Evolutionary conservation across 1,284 basidiomycete genomes (phyloP), one percentile per base, ranked within the genome.

Genomic region (Amylostereum areolatum): DNA sequence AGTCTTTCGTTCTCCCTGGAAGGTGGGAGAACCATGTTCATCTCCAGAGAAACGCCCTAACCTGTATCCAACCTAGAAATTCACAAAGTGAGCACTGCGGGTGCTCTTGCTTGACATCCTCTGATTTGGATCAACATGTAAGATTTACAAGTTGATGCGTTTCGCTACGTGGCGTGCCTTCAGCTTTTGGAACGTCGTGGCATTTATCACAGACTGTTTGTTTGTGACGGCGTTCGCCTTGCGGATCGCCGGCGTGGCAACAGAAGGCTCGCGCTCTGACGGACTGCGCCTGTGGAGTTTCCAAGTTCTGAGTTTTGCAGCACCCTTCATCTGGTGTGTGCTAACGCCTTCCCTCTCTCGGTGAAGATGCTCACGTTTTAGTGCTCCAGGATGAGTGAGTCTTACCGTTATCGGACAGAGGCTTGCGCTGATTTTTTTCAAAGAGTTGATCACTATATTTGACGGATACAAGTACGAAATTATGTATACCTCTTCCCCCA

Each of bases 281-380:
- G 63, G 52, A 40, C 66, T 72, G 46, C 81, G 83, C 46, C 64
- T 89, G n/a, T 73, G 66, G 52, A 92, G 90, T 63, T 96, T 95
- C 69, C 92, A 93, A 62, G 77, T 91, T 24, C 68, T 96, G 32
- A 90, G 89, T 69, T 92, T 87, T 62, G 91, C 87, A 4, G 80
- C 90, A 1, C 92, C 92, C 0, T 75, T 94, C 37, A 86, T 94
- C 45, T 95, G 92, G 87, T 89, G 55, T 53, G 81, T 66, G 10
- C n/a, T 45, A 33, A n/a, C 11, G 6, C 31, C 27, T 4, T 35
- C 12, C 25, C 34, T 25, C 25, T 11, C 10, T 42, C 11, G 3
- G 28, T 12, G 3, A 24, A 37, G 40, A n/a, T 12, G 12, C 27
- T 11, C 47, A 25, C 33, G 12, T 18, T 45, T 24, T 42, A 10